Base-by-base conservation (phyloP, 805 yeast genomes). In the Candida qinlingensis region DNA sequence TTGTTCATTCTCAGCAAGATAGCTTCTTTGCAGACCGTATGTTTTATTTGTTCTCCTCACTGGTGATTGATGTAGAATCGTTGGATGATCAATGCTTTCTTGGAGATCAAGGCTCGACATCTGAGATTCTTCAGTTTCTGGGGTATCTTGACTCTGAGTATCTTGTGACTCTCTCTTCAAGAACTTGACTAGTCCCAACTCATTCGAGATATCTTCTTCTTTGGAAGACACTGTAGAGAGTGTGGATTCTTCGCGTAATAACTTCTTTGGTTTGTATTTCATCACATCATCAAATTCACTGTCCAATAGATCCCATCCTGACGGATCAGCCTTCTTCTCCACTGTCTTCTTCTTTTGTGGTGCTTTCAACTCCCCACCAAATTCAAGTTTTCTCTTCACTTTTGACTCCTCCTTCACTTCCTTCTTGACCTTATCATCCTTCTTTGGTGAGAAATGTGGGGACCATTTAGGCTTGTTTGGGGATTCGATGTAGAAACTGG, bases 11-110 rank as follows among this genome's bases (percentile, higher is more conserved):
- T 64, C 55, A 28, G 54, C 43, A 8, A 52, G 39, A 39, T 47
- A 66, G 45, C 64, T 62, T 49, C 71, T 53, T 7, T 52, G 56
- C 6, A 31, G 29, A 2, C 72, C 71, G 48, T 70, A 69, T 7
- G 60, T 61, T 38, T 42, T 52, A 39, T 13, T 30, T 29, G 53
- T 29, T 46, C 53, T 45, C 44, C 50, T 52, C 10, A 48, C 25
- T 39, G 54, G 52, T 25, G 48, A 46, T 35, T 39, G 36, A 7
- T 40, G 44, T 6, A 37, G 5, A 9, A 9, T 26, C n/a, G 28
- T 19, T 7, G 7, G 8, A 6, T 26, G 7, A 9, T 9, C 42
- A 26, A 34, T 28, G 12, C 8, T 28, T 35, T 38, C 6, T n/a
- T 11, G 7, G 26, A 35, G 29, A 13, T 29, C n/a, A 26, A 43